A percentile compares a stretch with the other conserved stretches of the same genome.
phyloP scores from a whole-genome alignment of 2,329 filamentous ascomycete species.

The Huntiella bhutanensis region DNA sequence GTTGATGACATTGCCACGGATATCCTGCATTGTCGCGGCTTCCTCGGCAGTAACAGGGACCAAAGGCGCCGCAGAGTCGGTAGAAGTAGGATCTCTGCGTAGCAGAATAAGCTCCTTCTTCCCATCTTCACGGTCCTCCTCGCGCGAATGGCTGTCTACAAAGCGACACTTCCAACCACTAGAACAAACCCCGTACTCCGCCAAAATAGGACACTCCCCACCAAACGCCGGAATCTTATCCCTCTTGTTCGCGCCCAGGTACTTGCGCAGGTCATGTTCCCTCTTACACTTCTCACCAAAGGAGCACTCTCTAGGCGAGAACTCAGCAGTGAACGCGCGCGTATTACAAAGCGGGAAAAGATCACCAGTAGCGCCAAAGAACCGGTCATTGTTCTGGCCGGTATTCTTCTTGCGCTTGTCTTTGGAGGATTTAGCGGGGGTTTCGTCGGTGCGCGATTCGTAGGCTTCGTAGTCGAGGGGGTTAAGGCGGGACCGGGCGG shows the following conservation, averaged over 20 bases:
- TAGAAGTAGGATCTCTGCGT: conserved; percentile 20
- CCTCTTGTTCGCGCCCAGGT: conserved; percentile 57
- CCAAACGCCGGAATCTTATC: conserved; percentile 58
- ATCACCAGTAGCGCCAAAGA: conserved; percentile 65
- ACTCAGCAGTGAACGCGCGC: conserved; percentile 53
- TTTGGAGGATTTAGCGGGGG: conserved; percentile 20
- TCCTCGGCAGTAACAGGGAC: conserved; percentile 20
- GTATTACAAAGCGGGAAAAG: conserved; percentile 60
- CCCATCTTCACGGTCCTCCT: conserved; percentile 60
- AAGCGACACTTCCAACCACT: conserved; percentile 93
- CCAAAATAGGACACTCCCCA: conserved; percentile 67
- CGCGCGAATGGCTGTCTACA: conserved; percentile 67
- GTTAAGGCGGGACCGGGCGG: conserved; percentile 20
- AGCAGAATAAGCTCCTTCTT: conserved; percentile 58
- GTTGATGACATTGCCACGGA: conserved; percentile 54
- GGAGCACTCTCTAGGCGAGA: conserved; percentile 57
- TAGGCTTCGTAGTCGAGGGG: conserved; percentile 19
- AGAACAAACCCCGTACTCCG: conserved; percentile 54
- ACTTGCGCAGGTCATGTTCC: conserved; percentile 69
- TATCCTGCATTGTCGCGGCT: conserved; percentile 26
- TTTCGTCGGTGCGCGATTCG: conserved; percentile 26
- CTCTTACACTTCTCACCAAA: conserved; percentile 68
- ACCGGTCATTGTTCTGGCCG: conserved; percentile 62
- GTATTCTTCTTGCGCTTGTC: conserved; percentile 28
- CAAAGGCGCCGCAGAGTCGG: neutral